Evolutionary conservation across 108 stramenopile genomes (phyloP), one percentile per base, ranked within the genome.

Genomic region (Craspedostauros australis): DNA sequence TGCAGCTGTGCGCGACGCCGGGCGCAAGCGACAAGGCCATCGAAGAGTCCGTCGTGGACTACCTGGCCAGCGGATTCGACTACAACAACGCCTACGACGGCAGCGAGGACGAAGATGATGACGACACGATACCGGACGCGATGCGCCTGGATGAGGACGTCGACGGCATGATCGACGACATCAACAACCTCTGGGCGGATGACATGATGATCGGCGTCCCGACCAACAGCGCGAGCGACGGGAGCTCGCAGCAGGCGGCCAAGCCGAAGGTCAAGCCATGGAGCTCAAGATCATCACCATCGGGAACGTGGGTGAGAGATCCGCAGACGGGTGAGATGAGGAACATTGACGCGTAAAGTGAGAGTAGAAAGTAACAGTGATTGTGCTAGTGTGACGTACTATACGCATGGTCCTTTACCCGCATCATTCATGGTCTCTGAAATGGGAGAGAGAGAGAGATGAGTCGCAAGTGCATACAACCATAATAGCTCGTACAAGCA

Each of bases 231-330:
- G 22, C 62, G 66, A 44, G 48, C 46, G 19, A 43, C 39, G 1
- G 28, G n/a, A n/a, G n/a, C n/a, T n/a, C n/a, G n/a, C n/a, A n/a
- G n/a, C n/a, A n/a, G n/a, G n/a, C n/a, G n/a, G n/a, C n/a, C n/a
- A n/a, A n/a, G n/a, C n/a, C n/a, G n/a, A 51, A 44, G 66, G 68
- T 62, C 5, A 67, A 68, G 45, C 88, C 88, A 37, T 90, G 88
- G 88, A 66, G 73, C 24, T 83, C 82, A 1, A 49, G 88, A 48
- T 76, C 79, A 11, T 86, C 84, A 19, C 64, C 64, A 11, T 81
- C 79, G 16, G 88, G 88, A 29, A 90, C 88, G 8, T 90, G 53
- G 51, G 82, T 84, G 2, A 62, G 84, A 38, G 80, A 90, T 70
- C 88, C 88, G 11, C 56, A 54, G 38, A 90, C 88, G 11, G 84